Evolutionary conservation across 1,139 yeast genomes (phyloP).

Genomic region (Pichia sp.): DNA sequence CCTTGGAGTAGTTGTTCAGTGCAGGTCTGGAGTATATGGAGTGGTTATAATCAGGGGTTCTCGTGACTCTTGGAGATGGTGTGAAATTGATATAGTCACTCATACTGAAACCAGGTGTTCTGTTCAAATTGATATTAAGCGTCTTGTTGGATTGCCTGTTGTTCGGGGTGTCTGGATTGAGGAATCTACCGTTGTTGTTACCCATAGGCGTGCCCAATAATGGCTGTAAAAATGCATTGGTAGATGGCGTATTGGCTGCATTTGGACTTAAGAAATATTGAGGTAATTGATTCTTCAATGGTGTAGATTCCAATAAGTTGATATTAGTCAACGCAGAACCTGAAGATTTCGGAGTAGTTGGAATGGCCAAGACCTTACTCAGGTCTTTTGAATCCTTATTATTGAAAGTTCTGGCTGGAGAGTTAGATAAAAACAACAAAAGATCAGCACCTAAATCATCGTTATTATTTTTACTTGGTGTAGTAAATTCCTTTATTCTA

Average conservation of each 20-base stretch:
- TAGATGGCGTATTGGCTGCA: background rate
- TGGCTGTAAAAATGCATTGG: conserved; percentile 16
- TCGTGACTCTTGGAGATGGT: conserved; percentile 55
- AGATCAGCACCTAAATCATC: conserved; percentile 84
- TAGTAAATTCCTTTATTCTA: conserved; percentile 20
- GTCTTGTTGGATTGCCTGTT: conserved; percentile 13
- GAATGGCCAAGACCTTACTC: conserved; percentile 18
- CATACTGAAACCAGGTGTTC: conserved; percentile 78
- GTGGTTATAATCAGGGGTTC: conserved; percentile 26
- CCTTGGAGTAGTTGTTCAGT: conserved; percentile 22
- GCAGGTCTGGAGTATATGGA: conserved; percentile 5
- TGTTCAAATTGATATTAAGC: conserved; percentile 22
- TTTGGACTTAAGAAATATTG: conserved; percentile 14
- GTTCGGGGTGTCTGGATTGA: conserved; percentile 30
- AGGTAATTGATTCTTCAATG: conserved; percentile 21
- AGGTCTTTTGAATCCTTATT: conserved; percentile 16
- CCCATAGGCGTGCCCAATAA: conserved; percentile 24
- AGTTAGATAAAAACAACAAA: conserved; percentile 77
- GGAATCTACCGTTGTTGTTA: conserved; percentile 14
- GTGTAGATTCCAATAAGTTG: conserved; percentile 26
- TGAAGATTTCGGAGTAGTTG: conserved; percentile 34
- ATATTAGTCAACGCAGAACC: conserved; percentile 8
- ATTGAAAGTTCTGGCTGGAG: conserved; percentile 68
- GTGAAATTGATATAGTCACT: conserved; percentile 79
- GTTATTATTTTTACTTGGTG: conserved; percentile 27